These are phyloP conservation scores for Hypoxylon lienhwacheense DNA, from an alignment of 495 filamentous ascomycete genomes.

Conservation along the genomic window DNA sequence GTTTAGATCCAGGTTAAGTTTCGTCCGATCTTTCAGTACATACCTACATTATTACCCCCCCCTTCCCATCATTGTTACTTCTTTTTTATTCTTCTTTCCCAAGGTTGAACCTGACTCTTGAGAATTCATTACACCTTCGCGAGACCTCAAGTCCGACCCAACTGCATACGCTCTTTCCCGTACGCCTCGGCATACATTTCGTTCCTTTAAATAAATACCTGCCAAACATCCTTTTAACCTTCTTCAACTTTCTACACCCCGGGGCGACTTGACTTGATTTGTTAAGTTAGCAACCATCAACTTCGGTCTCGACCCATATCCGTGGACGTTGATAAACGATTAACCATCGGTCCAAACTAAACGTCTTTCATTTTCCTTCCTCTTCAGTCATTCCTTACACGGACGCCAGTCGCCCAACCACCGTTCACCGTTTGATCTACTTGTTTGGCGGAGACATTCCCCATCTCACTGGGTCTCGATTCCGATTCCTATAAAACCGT, in stretches of 20 bases:
- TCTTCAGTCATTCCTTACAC: conserved; percentile 41
- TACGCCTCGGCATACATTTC: conserved; percentile 40
- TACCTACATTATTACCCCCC: conserved; percentile 40
- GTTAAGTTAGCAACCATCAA: background rate
- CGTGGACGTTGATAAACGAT: too few species aligned
- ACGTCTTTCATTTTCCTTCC: conserved; percentile 27
- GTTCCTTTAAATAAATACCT: conserved; percentile 43
- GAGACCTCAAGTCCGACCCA: conserved; percentile 32
- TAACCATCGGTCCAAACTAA: conserved; percentile 13
- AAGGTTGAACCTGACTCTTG: conserved; percentile 37
- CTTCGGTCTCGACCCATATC: too few species aligned
- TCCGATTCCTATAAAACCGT: conserved; percentile 18
- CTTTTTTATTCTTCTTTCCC: conserved; percentile 35
- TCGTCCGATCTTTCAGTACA: conserved; percentile 28
- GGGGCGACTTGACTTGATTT: conserved; percentile 13
- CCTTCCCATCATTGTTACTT: conserved; percentile 26
- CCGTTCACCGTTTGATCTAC: conserved; percentile 14
- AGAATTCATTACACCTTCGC: conserved; percentile 34
- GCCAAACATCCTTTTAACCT: conserved; percentile 26
- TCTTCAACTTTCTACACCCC: conserved; percentile 14
- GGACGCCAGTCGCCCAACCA: conserved; percentile 39
- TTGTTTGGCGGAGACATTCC: conserved; percentile 12
- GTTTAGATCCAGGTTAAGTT: conserved; percentile 10
- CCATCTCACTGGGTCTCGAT: too few species aligned
- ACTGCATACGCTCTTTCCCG: conserved; percentile 36